Conservation (phyloP, 2,329 filamentous ascomycete genomes). For the Cyphellophora attinorum region DNA sequence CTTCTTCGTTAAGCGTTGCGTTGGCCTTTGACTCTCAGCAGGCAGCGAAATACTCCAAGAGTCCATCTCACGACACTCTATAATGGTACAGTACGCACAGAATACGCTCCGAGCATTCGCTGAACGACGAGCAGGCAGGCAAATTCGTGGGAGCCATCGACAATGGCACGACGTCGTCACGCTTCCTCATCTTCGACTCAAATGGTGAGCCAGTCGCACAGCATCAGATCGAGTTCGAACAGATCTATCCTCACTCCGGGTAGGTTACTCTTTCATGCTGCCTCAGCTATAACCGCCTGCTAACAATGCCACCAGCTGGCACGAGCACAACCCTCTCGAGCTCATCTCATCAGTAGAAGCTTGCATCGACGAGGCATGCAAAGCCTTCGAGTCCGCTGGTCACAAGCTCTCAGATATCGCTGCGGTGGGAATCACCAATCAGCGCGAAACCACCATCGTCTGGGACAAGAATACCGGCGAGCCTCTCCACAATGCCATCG, state of each 20-base stretch:
- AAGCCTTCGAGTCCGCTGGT: constrained; percentile 53
- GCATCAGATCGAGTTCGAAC: constrained; percentile 72
- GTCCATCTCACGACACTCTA: too few species aligned
- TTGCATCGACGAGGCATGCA: constrained; percentile 61
- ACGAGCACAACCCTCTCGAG: constrained; percentile 66
- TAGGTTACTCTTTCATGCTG: too few species aligned
- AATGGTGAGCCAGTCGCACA: constrained; percentile 61
- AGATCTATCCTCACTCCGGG: constrained; percentile 70
- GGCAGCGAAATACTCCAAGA: too few species aligned
- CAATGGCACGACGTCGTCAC: constrained; percentile 71
- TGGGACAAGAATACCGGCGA: constrained; percentile 68
- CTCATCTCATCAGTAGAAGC: constrained; percentile 57
- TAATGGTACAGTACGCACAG: too few species aligned
- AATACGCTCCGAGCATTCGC: too few species aligned
- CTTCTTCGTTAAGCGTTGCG: too few species aligned
- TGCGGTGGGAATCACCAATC: constrained; percentile 69
- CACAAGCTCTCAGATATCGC: constrained; percentile 54
- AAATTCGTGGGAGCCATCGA: constrained; percentile 68
- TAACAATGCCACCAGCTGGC: constrained; percentile 50
- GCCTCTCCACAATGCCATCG: constrained; percentile 65
- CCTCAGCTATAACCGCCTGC: constrained; percentile 5
- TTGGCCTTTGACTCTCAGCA: too few species aligned
- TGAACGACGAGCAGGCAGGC: background rate
- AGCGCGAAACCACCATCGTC: constrained; percentile 69
- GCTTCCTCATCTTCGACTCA: constrained; percentile 74